Base-by-base conservation (phyloP, 2,329 filamentous ascomycete species). In the Lecanicillium sp. region DNA sequence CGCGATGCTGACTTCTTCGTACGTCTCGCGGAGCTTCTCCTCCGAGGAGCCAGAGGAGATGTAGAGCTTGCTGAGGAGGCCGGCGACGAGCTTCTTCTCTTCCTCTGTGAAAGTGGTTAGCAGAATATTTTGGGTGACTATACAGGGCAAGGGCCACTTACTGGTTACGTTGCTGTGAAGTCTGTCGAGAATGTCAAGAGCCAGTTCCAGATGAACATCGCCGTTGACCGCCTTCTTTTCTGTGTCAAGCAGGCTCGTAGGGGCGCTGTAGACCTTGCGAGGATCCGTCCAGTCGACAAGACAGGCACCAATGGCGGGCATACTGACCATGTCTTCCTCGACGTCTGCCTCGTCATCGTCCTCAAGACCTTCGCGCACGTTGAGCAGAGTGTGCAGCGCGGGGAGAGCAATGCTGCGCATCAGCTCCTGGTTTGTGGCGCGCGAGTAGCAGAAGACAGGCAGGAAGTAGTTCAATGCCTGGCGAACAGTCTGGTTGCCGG, bases 261-360 rank as follows among this genome's bases (percentile, higher is more conserved):
- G 75, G 32, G n/a, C n/a, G 49, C 64, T 76, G 67, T 68, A 86
- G 68, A 70, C 87, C 64, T 94, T 90, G 42, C 91, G 76, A 30
- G 90, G 90, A 63, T 97, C 91, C 0, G 91, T 97, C 93, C 91
- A 97, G 63, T 97, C 91, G 1, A 90, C 81, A 7, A 97, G 70
- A 59, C 90, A 91, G 3, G 87, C 82, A 1, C 87, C 89, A 50
- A 95, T 87, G 3, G 83, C 79, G 36, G 80, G 77, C 54, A 94
- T 77, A 56, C 84, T 82, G 8, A 91, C 86, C 81, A 94, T 90
- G 54, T 82, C 84, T 50, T 86, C 85, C 30, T 79, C 79, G 10
- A 86, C 80, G 43, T 89, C 86, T 15, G 83, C 82, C 41, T 87
- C 84, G 26, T 87, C 85, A 30, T 85, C 86, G 36, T 87, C 89